Evolutionary conservation across 2,329 filamentous ascomycete species (phyloP).

Genomic region (Aspergillus novoparasiticus): DNA sequence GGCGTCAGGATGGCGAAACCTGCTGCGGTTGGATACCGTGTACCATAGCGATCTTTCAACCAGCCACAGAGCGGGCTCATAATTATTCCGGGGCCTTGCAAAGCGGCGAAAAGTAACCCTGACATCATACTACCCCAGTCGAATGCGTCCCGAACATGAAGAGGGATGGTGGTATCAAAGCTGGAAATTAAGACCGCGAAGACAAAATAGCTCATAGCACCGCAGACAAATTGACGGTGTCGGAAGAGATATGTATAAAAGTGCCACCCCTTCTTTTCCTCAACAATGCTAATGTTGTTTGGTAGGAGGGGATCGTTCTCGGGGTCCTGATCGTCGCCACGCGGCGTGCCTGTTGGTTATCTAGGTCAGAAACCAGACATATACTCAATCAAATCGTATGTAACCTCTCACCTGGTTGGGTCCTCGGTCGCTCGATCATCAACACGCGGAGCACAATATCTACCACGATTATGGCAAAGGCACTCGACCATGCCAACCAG

Average conservation of each 20-base stretch:
- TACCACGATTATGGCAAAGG: slow-evolving; percentile 27
- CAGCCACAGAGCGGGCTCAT: slow-evolving; percentile 60
- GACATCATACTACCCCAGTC: slow-evolving; percentile 57
- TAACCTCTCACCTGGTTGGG: neutral
- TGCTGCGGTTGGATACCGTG: slow-evolving; percentile 25
- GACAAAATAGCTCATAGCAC: slow-evolving; percentile 47
- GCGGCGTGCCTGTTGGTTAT: neutral
- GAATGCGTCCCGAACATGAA: slow-evolving; percentile 58
- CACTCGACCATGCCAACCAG: slow-evolving; percentile 32
- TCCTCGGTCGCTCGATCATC: slow-evolving; percentile 19
- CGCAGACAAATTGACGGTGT: slow-evolving; percentile 46
- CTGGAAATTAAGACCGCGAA: slow-evolving; percentile 55
- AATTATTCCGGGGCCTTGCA: slow-evolving; percentile 62
- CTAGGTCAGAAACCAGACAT: neutral
- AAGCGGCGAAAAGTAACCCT: slow-evolving; percentile 58
- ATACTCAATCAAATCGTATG: neutral
- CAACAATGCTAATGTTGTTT: neutral
- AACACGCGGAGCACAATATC: slow-evolving; percentile 33
- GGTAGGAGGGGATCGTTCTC: slow-evolving; percentile 16
- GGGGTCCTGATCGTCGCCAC: neutral
- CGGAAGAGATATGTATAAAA: slow-evolving; percentile 44
- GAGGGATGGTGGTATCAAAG: slow-evolving; percentile 59
- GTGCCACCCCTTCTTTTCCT: slow-evolving; percentile 9
- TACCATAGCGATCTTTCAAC: slow-evolving; percentile 35
- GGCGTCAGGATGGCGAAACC: slow-evolving; percentile 28